Base-by-base conservation (phyloP, 2,329 filamentous ascomycete genomes). In the Colletotrichum cordylinicola region DNA sequence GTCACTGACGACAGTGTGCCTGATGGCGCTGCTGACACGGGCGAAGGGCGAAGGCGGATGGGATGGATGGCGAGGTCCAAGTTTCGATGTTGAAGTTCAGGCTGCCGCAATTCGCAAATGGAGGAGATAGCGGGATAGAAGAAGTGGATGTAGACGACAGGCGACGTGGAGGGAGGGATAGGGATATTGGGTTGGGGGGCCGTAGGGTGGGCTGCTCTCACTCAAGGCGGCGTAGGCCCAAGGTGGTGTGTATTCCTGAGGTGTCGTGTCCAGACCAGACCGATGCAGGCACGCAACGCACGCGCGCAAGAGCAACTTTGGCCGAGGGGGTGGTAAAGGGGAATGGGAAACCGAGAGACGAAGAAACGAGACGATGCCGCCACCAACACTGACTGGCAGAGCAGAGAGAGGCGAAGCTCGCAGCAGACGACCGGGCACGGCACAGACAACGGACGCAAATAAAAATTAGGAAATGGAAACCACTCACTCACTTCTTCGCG, bases 111-210 rank as follows among this genome's bases (percentile, higher is more conserved):
- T 75, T 76, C 66, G 74, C 70, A 74, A 74, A 76, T 74, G 58
- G 62, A 75, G 62, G 64, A 73, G 70, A 73, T 69, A 74, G 74
- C 74, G 74, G 70, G 70, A 76, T 76, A 60, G 70, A 76, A 74
- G 70, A 75, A 76, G 74, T 76, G 74, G 74, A 76, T 76, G 74
- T 76, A 65, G 74, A 52, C n/a, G 43, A 76, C 74, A 74, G 64
- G 64, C 74, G 74, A 76, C 74, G 74, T 76, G 74, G 70, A 76
- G 74, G 74, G 70, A 75, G 72, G 72, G 68, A 75, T 75, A 75
- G 69, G 74, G 74, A 76, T 76, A 76, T 74, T 76, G 70, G 65
- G 66, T 65, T 75, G 73, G 73, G 70, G 70, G 65, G 60, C 71
- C 52, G 60, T 76, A 75, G 66, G 71, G 74, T 75, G 74, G 74